Percentiles rank a stretch among this genome's conserved stretches.
Evolutionary conservation across 805 yeast genomes (phyloP).

Genomic region (Barnettozyma pratensis): DNA sequence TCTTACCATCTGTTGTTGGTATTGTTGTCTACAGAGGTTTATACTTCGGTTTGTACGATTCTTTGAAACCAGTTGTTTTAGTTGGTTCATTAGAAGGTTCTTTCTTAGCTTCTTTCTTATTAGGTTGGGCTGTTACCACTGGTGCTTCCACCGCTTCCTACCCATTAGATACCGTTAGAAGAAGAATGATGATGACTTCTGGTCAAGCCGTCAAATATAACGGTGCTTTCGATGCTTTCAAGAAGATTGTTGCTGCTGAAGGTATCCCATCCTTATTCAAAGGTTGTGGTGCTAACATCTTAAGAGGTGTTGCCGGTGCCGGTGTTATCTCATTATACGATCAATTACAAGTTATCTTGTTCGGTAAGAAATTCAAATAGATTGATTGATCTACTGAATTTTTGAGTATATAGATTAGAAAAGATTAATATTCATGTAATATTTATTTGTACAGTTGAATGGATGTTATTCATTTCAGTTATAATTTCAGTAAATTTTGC

Average conservation of each 20-base stretch:
- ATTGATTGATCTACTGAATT: constrained; percentile 5
- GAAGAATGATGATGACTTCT: constrained; percentile 99
- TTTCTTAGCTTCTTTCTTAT: constrained; percentile 91
- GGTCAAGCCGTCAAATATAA: constrained; percentile 97
- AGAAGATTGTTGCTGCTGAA: constrained; percentile 90
- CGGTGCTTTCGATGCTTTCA: constrained; percentile 93
- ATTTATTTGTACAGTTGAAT: constrained; percentile 1
- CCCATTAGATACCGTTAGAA: constrained; percentile 98
- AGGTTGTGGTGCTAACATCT: constrained; percentile 99
- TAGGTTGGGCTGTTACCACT: constrained; percentile 97
- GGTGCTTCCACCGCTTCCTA: constrained; percentile 98
- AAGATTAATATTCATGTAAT: constrained; percentile 16
- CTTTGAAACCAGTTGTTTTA: constrained; percentile 90
- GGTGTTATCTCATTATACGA: constrained; percentile 98
- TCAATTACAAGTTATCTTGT: constrained; percentile 89
- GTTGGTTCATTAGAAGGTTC: constrained; percentile 93
- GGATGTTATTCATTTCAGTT: neutral
- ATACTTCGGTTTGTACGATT: constrained; percentile 96
- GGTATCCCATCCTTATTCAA: constrained; percentile 92
- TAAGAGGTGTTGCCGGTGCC: constrained; percentile 99
- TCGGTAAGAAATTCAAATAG: constrained; percentile 90
- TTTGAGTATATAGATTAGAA: constrained; percentile 2
- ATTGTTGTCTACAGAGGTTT: constrained; percentile 98
- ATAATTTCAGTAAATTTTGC: too few species aligned
- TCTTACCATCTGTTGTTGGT: constrained; percentile 97